These are phyloP conservation scores for Acanthamoeba royreba DNA, from an alignment of 208 protist species.

Conservation along the genomic window DNA sequence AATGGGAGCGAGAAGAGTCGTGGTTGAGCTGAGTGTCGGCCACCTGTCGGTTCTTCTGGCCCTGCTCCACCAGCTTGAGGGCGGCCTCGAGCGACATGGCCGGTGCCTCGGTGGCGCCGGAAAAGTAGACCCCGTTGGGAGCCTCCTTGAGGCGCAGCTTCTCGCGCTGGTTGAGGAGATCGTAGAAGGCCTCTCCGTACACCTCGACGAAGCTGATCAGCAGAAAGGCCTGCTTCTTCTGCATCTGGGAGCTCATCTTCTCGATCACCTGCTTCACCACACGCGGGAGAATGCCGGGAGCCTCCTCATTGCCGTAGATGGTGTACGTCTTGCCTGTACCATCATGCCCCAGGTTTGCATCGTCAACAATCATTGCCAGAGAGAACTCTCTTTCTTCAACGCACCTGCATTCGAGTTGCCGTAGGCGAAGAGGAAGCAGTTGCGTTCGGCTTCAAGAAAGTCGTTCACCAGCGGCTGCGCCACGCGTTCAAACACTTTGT, in stretches of 20 bases:
- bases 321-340: conserved; percentile 89
- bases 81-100: neutral
- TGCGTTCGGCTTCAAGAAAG: neutral
- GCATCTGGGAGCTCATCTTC: neutral
- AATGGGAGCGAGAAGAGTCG: conserved; percentile 45
- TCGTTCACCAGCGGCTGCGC: neutral
- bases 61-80: neutral
- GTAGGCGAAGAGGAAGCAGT: conserved; percentile 26
- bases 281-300: conserved; percentile 77
- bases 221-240: neutral
- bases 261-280: conserved; percentile 8
- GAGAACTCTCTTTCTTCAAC: no score
- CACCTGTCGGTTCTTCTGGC: conserved; percentile 41
- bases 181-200: conserved; percentile 53
- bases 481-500: neutral
- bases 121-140: neutral
- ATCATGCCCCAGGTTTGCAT: no score
- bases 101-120: neutral
- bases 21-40: conserved; percentile 47
- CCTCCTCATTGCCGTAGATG: conserved; percentile 83
- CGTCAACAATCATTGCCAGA: no score
- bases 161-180: conserved; percentile 38
- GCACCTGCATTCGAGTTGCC: conserved; percentile 10
- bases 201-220: conserved; percentile 47
- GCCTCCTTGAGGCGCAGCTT: conserved; percentile 12